These are phyloP conservation scores for Aspergillus carbonarius DNA, from an alignment of 2,329 filamentous ascomycete genomes.

Conservation along the genomic window DNA sequence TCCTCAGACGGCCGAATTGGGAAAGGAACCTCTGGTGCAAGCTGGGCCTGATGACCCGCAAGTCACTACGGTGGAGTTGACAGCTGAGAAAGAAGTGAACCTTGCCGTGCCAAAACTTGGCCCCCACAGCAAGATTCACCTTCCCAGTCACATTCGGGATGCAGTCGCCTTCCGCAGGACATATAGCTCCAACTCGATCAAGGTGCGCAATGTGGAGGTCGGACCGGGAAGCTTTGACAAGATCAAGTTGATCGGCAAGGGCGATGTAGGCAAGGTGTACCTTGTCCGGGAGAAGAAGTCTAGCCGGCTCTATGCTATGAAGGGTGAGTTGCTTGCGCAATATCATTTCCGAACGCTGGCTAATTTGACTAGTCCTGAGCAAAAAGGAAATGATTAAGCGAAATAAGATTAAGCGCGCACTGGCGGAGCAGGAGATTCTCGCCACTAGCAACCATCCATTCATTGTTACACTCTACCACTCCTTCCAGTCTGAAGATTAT, in stretches of 20 bases:
- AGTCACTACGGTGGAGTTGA: slow-evolving; percentile 55
- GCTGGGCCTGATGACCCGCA: slow-evolving; percentile 53
- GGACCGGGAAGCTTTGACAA: slow-evolving; percentile 96
- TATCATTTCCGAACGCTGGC: neutral
- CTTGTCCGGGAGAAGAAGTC: slow-evolving; percentile 98
- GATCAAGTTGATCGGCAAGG: slow-evolving; percentile 98
- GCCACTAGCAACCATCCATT: slow-evolving; percentile 99
- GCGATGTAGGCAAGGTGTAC: slow-evolving; percentile 98
- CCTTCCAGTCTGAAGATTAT: slow-evolving; percentile 98
- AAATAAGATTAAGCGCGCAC: slow-evolving; percentile 98
- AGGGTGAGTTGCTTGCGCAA: slow-evolving; percentile 61
- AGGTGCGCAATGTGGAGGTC: slow-evolving; percentile 95
- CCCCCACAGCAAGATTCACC: slow-evolving; percentile 63
- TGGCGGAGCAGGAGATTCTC: slow-evolving; percentile 96
- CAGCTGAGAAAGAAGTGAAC: slow-evolving; percentile 26
- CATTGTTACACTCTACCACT: slow-evolving; percentile 97
- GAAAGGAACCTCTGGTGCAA: slow-evolving; percentile 71
- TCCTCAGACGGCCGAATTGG: slow-evolving; percentile 80
- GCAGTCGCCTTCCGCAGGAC: slow-evolving; percentile 82
- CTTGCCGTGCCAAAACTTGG: slow-evolving; percentile 35
- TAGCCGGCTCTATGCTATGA: slow-evolving; percentile 93
- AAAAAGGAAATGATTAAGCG: slow-evolving; percentile 99
- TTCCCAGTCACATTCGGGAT: slow-evolving; percentile 64
- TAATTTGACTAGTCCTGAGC: slow-evolving; percentile 71
- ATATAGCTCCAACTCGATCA: slow-evolving; percentile 99